These are phyloP conservation scores for Nannizziopsis arthrosporioides DNA, from an alignment of 2,329 filamentous ascomycete genomes.

Conservation along the genomic window DNA sequence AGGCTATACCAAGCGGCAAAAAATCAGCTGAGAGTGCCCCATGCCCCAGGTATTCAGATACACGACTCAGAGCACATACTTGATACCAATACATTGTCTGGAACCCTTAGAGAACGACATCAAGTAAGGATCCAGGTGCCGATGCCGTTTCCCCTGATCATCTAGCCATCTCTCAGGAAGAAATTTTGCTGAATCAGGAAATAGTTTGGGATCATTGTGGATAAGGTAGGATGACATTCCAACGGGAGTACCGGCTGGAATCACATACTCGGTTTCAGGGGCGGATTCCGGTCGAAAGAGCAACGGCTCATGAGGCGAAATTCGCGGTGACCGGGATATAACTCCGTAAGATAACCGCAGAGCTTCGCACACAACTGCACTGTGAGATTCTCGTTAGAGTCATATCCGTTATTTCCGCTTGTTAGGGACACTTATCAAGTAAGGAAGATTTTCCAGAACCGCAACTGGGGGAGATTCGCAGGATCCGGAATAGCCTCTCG, in stretches of 20 bases:
- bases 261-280: conserved; percentile 5
- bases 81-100: conserved; percentile 18
- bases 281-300: background rate
- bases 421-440: conserved; percentile 6
- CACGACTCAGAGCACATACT: conserved; percentile 12
- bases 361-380: conserved; percentile 9
- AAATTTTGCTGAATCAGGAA: conserved; percentile 18
- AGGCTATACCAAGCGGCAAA: conserved; percentile 11
- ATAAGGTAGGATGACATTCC: conserved; percentile 17
- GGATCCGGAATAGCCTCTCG: conserved; percentile 6
- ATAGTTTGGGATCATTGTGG: conserved; percentile 18
- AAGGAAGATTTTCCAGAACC: conserved; percentile 9
- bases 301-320: conserved; percentile 9
- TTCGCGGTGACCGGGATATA: conserved; percentile 7
- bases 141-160: conserved; percentile 11
- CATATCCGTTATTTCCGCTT: background rate
- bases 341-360: conserved; percentile 11
- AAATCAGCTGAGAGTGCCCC: background rate
- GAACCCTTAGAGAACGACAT: conserved; percentile 19
- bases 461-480: conserved; percentile 4
- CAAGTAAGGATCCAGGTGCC: conserved; percentile 16
- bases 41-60: background rate
- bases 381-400: conserved; percentile 4
- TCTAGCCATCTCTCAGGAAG: conserved; percentile 20
- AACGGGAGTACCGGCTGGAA: conserved; percentile 16